A percentile compares a stretch with the other conserved stretches of the same genome.
These are phyloP conservation scores for Scolecobasidium constrictum DNA, from an alignment of 2,329 filamentous ascomycete species.

Conservation along the genomic window DNA sequence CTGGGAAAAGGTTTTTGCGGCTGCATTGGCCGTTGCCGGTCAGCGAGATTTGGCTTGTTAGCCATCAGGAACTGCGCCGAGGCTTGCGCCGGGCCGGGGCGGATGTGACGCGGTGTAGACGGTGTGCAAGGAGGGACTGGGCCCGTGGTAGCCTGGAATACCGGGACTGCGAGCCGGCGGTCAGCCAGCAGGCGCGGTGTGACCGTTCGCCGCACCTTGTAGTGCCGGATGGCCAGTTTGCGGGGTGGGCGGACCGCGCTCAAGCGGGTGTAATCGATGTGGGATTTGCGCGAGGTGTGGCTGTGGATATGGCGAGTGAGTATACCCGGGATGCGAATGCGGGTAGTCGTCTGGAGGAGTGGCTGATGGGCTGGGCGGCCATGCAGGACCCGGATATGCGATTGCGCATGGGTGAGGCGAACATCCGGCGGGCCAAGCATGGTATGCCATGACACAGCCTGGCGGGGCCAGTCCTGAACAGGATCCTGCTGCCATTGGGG, in stretches of 20 bases:
- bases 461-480: constrained; percentile 1
- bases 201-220: background rate
- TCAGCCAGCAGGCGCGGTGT: background rate
- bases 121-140: background rate
- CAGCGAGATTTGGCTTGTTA: constrained; percentile 6
- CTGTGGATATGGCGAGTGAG: constrained; percentile 5
- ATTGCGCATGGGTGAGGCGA: background rate
- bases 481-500: constrained; percentile 44
- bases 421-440: constrained; percentile 24
- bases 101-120: background rate
- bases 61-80: constrained; percentile 1
- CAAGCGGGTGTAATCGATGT: too few species aligned
- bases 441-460: constrained; percentile 28
- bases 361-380: too few species aligned
- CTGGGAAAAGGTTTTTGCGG: constrained; percentile 19
- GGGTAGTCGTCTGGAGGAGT: background rate
- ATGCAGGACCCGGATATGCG: too few species aligned
- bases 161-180: background rate
- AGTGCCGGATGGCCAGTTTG: constrained; percentile 1
- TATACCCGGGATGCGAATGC: constrained; percentile 2
- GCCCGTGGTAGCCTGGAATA: background rate
- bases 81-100: constrained; percentile 1
- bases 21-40: constrained; percentile 5
- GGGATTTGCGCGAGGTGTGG: background rate
- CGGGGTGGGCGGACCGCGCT: constrained; percentile 1